Base-by-base conservation (phyloP, 768 basidiomycete genomes). In the Botryobasidium botryosum region DNA sequence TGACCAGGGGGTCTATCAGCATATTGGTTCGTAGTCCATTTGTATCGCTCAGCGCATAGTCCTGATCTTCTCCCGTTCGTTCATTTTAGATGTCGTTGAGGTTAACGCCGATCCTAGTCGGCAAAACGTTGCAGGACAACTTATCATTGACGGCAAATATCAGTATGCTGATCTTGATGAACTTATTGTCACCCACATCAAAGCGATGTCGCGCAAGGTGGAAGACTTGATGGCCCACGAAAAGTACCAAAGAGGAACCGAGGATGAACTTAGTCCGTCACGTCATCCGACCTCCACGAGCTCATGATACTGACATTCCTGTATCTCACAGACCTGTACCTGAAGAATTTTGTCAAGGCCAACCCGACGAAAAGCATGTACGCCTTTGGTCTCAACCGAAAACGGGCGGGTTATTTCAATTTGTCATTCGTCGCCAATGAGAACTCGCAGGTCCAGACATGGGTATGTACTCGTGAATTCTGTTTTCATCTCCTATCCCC, bases 331-430 rank as follows among this genome's bases (percentile, higher is more conserved):
- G 91, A 92, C 59, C 60, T 82, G 18, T 90, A 76, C 61, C 62
- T 97, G 53, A 84, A 81, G 57, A 90, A 88, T 52, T 86, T 80
- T 53, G 75, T 92, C 24, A 79, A 83, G 37, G 90, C 91, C 31
- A 91, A 96, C 57, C 91, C 90, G 3, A 80, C 80, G 5, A 83
- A 84, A 65, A 88, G 86, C 57, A 85, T 88, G 63, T 99, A 99
- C 56, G 92, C 86, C 8, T 99, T 97, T 60, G 83, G 81, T 12
- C 64, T 91, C 45, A 92, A 97, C 57, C 72, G 83, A 47, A 80
- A 80, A 54, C 72, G 73, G 43, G 87, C 94, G 1, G 94, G 94
- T 1, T 88, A 92, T 61, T 88, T 97, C 67, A 82, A 74, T 55
- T 70, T 97, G 5, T 82, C 79, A 57, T 99, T 97, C 71, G 66